Conservation (phyloP, 2,329 filamentous ascomycete genomes). For the Fusarium dimerum region DNA sequence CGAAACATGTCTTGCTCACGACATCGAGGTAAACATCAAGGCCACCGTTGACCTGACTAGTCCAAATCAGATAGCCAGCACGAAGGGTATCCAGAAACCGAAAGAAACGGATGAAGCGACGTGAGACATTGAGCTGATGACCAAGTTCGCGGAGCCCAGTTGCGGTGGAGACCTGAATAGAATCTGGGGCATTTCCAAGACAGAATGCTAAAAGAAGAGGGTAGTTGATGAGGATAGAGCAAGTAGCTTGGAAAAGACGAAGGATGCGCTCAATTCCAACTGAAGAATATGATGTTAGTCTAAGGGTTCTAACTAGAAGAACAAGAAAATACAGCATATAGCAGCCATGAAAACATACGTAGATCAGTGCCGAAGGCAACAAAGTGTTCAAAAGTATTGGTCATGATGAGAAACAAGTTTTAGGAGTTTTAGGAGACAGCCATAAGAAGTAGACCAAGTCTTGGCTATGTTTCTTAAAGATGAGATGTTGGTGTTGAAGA, state of each 20-base stretch:
- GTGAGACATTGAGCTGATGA: slow-evolving; percentile 46
- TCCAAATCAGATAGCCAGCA: slow-evolving; percentile 47
- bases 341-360: slow-evolving; percentile 36
- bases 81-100: slow-evolving; percentile 65
- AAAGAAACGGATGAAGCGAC: slow-evolving; percentile 69
- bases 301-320: not conserved
- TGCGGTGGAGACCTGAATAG: slow-evolving; percentile 31
- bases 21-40: slow-evolving; percentile 53
- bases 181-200: slow-evolving; percentile 20
- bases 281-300: slow-evolving; percentile 25
- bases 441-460: not conserved
- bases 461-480: too few species aligned
- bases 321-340: not conserved
- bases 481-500: too few species aligned
- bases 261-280: slow-evolving; percentile 63
- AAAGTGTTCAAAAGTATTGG: slow-evolving; percentile 33
- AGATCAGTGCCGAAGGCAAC: slow-evolving; percentile 50
- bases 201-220: slow-evolving; percentile 41
- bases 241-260: slow-evolving; percentile 55
- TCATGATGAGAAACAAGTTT: slow-evolving; percentile 23
- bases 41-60: slow-evolving; percentile 25
- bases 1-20: slow-evolving; percentile 59
- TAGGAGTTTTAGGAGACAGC: not conserved
- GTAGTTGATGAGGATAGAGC: slow-evolving; percentile 50
- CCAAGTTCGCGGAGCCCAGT: slow-evolving; percentile 39